These are phyloP conservation scores for Ruellia speciosa DNA, from an alignment of 305 asterid species.

Conservation along the genomic window DNA sequence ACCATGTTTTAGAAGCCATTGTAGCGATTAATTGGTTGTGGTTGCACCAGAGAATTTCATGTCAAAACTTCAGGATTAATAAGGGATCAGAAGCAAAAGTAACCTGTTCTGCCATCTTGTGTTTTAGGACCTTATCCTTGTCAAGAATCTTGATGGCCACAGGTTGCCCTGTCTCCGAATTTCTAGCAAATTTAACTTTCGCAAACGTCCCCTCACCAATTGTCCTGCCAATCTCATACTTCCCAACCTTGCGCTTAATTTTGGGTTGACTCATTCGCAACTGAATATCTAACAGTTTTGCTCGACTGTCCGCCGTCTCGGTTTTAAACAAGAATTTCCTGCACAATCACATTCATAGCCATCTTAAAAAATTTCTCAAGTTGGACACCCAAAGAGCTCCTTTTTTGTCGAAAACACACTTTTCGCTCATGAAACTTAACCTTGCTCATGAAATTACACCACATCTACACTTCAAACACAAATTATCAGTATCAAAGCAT, in stretches of 20 bases:
- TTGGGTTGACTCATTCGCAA: conserved; percentile 56
- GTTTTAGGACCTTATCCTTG: conserved; percentile 81
- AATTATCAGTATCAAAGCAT: no score
- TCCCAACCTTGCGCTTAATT: conserved; percentile 71
- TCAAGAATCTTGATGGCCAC: conserved; percentile 89
- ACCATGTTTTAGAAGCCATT: background rate
- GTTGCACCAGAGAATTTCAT: no score
- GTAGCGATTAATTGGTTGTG: no score
- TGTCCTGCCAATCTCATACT: conserved; percentile 92
- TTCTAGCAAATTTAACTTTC: conserved; percentile 75
- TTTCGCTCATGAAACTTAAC: no score
- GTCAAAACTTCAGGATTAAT: background rate
- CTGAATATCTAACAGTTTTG: background rate
- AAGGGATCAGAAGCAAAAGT: conserved; percentile 4
- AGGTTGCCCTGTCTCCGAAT: conserved; percentile 60
- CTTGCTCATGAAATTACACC: no score
- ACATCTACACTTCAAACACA: no score
- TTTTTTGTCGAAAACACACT: no score
- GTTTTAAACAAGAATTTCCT: conserved; percentile 17
- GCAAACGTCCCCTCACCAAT: conserved; percentile 96
- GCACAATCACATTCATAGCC: conserved; percentile 17
- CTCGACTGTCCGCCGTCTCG: conserved; percentile 9
- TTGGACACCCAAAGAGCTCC: no score
- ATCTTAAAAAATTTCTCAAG: no score
- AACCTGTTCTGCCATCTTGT: conserved; percentile 92